Conservation (phyloP, 179 eudicot species). For the Beta macrorhiza region DNA sequence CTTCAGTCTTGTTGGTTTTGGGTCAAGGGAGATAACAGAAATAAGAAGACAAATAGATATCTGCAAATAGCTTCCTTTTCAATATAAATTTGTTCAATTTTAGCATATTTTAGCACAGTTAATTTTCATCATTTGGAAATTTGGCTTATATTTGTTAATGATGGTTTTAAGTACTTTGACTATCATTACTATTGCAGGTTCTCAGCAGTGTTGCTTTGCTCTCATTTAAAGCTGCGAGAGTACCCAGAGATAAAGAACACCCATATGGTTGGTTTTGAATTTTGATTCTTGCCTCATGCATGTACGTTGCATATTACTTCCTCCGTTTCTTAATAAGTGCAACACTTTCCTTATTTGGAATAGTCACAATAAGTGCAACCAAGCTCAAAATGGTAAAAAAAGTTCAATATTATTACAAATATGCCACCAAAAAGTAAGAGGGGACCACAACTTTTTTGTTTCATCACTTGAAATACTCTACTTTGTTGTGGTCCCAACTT, state of each 20-base stretch:
- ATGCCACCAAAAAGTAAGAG: no score
- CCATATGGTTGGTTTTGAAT: slow-evolving; percentile 73
- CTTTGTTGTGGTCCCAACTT: no score
- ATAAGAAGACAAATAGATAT: not conserved
- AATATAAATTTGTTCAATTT: not conserved
- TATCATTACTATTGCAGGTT: slow-evolving; percentile 51
- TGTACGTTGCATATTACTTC: slow-evolving; percentile 4
- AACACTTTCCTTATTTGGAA: no score
- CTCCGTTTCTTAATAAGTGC: no score
- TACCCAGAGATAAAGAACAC: slow-evolving; percentile 98
- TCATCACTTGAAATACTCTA: no score
- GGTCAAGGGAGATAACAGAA: not conserved
- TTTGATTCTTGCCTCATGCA: slow-evolving; percentile 41
- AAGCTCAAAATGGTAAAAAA: no score
- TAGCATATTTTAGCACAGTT: not conserved
- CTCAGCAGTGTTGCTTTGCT: slow-evolving; percentile 81
- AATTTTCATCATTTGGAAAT: not conserved
- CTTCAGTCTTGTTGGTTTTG: not conserved
- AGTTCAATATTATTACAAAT: no score
- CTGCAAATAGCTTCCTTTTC: not conserved
- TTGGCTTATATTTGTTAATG: not conserved
- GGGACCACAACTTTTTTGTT: no score
- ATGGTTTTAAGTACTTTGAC: slow-evolving; percentile 16
- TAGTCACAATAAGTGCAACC: no score
- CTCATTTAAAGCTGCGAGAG: slow-evolving; percentile 87